These are phyloP conservation scores for Arabidopsis arenosa DNA, from an alignment of 345 rosid species.

Conservation along the genomic window DNA sequence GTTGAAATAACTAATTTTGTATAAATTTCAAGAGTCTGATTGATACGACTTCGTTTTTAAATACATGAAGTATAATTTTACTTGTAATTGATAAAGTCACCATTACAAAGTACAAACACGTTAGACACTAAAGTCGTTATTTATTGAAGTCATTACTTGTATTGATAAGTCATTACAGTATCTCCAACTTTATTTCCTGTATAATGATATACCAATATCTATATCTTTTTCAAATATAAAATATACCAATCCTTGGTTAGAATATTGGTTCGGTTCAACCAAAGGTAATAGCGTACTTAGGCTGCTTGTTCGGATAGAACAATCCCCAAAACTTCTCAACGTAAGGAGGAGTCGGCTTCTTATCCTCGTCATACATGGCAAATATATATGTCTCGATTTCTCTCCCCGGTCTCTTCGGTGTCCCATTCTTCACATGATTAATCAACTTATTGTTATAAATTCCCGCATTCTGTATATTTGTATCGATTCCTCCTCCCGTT, in stretches of 20 bases:
- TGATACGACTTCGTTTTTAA: too few relatives aligned
- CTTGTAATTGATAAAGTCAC: too few relatives aligned
- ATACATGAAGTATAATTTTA: too few relatives aligned
- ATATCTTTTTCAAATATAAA: not conserved
- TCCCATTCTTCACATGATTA: conserved; percentile 47
- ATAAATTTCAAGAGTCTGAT: too few relatives aligned
- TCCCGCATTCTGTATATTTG: conserved; percentile 44
- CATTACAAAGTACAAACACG: too few relatives aligned
- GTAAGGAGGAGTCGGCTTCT: conserved; percentile 17
- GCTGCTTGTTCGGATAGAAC: conserved; percentile 37
- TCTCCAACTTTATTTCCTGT: not conserved
- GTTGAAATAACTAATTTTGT: too few relatives aligned
- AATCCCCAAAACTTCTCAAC: conserved; percentile 44
- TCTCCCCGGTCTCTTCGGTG: conserved; percentile 48
- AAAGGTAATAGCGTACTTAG: conserved; percentile 43
- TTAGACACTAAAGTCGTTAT: too few relatives aligned
- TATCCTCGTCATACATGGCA: conserved; percentile 52
- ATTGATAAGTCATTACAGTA: not conserved
- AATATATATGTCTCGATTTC: conserved; percentile 51
- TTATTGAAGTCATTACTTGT: too few relatives aligned
- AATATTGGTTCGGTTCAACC: conserved; percentile 10
- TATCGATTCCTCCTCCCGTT: conserved; percentile 28
- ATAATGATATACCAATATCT: not conserved
- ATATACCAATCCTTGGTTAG: not conserved
- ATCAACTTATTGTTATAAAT: conserved; percentile 46